These are phyloP conservation scores for Gastroboletus turbinatus DNA, from an alignment of 1,284 basidiomycete species.

Conservation along the genomic window DNA sequence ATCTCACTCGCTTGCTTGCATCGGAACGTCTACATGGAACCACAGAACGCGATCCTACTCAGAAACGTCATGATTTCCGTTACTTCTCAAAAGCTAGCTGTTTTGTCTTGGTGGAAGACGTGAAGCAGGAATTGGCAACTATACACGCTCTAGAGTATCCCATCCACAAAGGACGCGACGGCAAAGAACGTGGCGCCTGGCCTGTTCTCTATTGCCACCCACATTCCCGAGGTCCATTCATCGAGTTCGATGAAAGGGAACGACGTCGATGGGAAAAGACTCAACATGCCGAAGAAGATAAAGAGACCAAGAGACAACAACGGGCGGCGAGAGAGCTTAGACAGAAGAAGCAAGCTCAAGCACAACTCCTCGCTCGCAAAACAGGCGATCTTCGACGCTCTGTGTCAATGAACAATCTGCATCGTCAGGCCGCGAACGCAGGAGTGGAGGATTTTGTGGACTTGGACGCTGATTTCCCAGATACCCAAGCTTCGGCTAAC, in stretches of 20 bases:
- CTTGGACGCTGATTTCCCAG: constrained; percentile 48
- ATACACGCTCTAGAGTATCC: constrained; percentile 68
- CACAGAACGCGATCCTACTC: constrained; percentile 85
- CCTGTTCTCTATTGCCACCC: constrained; percentile 75
- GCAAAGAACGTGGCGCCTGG: constrained; percentile 56
- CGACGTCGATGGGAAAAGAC: constrained; percentile 60
- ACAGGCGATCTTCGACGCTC: constrained; percentile 68
- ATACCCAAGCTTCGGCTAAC: constrained; percentile 52
- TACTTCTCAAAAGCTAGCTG: constrained; percentile 83
- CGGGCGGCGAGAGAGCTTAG: constrained; percentile 42
- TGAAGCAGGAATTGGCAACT: constrained; percentile 75
- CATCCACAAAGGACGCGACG: constrained; percentile 49
- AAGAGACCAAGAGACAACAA: constrained; percentile 48
- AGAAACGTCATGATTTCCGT: constrained; percentile 83
- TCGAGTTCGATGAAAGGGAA: constrained; percentile 71
- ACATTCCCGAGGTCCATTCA: constrained; percentile 66
- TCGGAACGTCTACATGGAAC: constrained; percentile 88
- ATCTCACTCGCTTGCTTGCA: constrained; percentile 72
- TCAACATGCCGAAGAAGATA: constrained; percentile 50
- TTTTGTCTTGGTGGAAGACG: constrained; percentile 91
- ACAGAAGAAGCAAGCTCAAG: constrained; percentile 44
- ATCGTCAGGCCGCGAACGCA: constrained; percentile 44
- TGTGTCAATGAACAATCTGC: constrained; percentile 77
- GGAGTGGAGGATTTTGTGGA: constrained; percentile 42
- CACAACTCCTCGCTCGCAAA: constrained; percentile 40